Evolutionary conservation across 495 filamentous ascomycete genomes (phyloP).

Genomic region (Tricharina praecox): DNA sequence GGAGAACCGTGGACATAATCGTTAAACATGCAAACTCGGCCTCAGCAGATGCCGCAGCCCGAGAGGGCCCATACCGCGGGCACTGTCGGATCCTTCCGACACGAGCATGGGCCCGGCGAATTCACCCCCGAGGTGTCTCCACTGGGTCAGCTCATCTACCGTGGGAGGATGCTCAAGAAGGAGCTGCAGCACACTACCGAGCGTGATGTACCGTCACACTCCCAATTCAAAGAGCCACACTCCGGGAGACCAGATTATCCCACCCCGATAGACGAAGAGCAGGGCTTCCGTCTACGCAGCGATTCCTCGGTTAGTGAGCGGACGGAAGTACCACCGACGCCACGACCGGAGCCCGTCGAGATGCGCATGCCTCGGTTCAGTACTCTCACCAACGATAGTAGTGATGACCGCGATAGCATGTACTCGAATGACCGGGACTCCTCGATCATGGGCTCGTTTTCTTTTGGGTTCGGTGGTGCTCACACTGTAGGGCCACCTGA

Average conservation of each 20-base stretch:
- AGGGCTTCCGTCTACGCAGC: background rate
- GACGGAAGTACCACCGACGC: background rate
- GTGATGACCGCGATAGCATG: slow-evolving; percentile 15
- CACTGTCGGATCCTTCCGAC: slow-evolving; percentile 1
- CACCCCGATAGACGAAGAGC: background rate
- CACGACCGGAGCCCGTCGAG: background rate
- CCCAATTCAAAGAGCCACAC: background rate
- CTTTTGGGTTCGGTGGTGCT: background rate
- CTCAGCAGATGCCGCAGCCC: background rate
- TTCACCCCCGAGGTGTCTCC: slow-evolving; percentile 83
- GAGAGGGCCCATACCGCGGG: background rate
- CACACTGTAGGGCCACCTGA: background rate
- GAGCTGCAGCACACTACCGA: slow-evolving; percentile 41
- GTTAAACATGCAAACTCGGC: slow-evolving; percentile 3
- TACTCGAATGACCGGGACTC: slow-evolving; percentile 2
- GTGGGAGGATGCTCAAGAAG: slow-evolving; percentile 71
- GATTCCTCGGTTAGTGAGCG: background rate
- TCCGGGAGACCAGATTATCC: background rate
- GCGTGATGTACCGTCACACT: background rate
- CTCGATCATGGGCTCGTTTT: slow-evolving; percentile 7
- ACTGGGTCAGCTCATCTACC: slow-evolving; percentile 80
- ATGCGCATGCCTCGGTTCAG: slow-evolving; percentile 7
- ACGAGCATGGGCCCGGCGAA: slow-evolving; percentile 57
- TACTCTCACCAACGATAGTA: slow-evolving; percentile 14
- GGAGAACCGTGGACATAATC: too few species aligned